Percentiles rank a stretch among this genome's conserved stretches.
These are phyloP conservation scores for Ceratobasidium sp. DNA, from an alignment of 1,284 basidiomycete species.

Conservation along the genomic window DNA sequence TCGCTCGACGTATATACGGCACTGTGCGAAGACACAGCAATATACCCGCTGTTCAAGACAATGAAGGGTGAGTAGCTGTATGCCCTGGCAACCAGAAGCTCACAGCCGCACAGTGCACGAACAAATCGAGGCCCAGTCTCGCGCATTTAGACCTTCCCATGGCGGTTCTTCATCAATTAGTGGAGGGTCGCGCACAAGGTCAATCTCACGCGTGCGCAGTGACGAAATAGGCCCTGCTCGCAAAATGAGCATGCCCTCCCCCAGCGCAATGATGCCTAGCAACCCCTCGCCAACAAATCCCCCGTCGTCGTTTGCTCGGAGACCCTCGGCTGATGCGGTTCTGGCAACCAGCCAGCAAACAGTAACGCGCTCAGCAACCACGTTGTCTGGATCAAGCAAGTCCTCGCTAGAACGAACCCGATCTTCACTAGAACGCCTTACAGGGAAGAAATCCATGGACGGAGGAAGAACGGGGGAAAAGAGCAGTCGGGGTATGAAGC, in stretches of 20 bases:
- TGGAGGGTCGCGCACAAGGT: conserved; percentile 18
- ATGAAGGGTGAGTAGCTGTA: conserved; percentile 70
- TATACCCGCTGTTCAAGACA: conserved; percentile 83
- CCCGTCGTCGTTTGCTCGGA: conserved; percentile 6
- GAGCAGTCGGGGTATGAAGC: conserved; percentile 18
- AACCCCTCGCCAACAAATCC: background rate
- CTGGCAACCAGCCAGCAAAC: background rate
- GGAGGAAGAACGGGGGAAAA: conserved; percentile 7
- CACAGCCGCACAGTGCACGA: conserved; percentile 63
- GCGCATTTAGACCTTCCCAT: conserved; percentile 28
- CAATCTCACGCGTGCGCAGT: conserved; percentile 45
- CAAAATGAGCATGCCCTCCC: conserved; percentile 46
- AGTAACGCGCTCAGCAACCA: background rate
- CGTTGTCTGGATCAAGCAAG: conserved; percentile 11
- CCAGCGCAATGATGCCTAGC: conserved; percentile 12
- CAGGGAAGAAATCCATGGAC: conserved; percentile 30
- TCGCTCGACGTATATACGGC: conserved; percentile 83
- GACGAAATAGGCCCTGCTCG: conserved; percentile 72
- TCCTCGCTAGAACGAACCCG: conserved; percentile 32
- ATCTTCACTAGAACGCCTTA: conserved; percentile 17
- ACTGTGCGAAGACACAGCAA: conserved; percentile 83
- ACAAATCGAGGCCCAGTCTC: conserved; percentile 68
- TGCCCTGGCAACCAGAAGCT: conserved; percentile 20
- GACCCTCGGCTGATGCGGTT: conserved; percentile 35
- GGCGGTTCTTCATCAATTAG: conserved; percentile 31